Base-by-base conservation (phyloP, 306 rosid genomes). In the Benincasa hispida region DNA sequence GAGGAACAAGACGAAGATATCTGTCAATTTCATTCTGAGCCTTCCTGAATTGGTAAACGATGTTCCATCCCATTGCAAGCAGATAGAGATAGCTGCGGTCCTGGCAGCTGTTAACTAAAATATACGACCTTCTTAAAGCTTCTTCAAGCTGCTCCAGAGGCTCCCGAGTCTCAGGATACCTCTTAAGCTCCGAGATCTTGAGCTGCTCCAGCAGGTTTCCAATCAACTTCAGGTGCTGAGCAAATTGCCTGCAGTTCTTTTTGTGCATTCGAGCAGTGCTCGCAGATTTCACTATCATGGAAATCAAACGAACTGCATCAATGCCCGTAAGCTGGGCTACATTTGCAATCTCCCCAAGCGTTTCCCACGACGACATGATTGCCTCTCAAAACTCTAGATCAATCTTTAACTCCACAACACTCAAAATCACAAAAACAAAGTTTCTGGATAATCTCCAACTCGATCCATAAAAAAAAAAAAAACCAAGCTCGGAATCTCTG, bases 51-150 rank as follows among this genome's bases (percentile, higher is more conserved):
- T 95, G 99, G 74, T 95, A 95, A 65, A 95, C 98, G 63, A 95
- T 89, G 86, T 90, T 95, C 98, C 99, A 95, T 1, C 99, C 99
- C 98, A 95, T 95, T 41, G 99, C 99, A 35, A 95, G 82, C 83
- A 95, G 56, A 80, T 95, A 95, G 47, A 95, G 92, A 81, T 89
- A 95, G 79, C 99, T 92, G 47, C 94, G 84, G 61, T 92, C 98
- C 77, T 92, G 96, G 82, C 99, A 95, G 79, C 98, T 95, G 59
- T 90, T 84, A 79, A 95, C 92, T 88, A 95, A 84, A 68, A 89
- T 79, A 79, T 83, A 92, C 9, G 99, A 89, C 84, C 96, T 91
- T 77, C 98, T 89, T 27, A 92, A 90, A 11, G 99, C 95, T 17
- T 92, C 99, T 84, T 95, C 99, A 7, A 95, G 91, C 88, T 92